These are phyloP conservation scores for Aspergillus bridgeri DNA, from an alignment of 495 filamentous ascomycete genomes.

Conservation along the genomic window DNA sequence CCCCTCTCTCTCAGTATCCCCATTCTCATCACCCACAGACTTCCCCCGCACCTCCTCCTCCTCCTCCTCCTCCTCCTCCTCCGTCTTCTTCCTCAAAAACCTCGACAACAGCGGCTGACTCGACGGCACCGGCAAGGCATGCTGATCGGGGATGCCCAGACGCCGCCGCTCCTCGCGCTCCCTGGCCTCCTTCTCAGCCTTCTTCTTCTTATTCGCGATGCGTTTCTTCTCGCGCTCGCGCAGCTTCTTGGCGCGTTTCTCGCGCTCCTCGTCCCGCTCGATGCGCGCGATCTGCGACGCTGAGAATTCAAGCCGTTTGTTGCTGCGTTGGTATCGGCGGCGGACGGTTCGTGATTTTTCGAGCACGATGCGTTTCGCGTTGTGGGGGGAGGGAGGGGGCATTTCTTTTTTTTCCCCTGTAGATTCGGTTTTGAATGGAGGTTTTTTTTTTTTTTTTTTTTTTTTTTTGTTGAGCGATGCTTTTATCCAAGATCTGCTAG, in stretches of 20 bases:
- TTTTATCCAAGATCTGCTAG: too few species aligned
- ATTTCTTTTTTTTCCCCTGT: background rate
- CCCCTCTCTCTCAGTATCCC: background rate
- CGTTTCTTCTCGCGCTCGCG: conserved; percentile 42
- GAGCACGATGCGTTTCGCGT: conserved; percentile 39
- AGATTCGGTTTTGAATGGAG: too few species aligned
- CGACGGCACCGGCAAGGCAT: conserved; percentile 36
- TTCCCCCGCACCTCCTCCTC: too few species aligned
- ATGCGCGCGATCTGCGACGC: conserved; percentile 40
- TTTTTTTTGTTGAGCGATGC: background rate
- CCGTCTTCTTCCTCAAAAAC: conserved; percentile 32
- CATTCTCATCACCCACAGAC: too few species aligned
- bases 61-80: conserved; percentile 7
- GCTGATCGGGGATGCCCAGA: conserved; percentile 43
- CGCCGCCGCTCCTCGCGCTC: conserved; percentile 41
- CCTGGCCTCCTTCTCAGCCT: conserved; percentile 40
- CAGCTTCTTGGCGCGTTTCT: conserved; percentile 37
- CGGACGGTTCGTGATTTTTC: conserved; percentile 45
- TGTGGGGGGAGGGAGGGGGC: too few species aligned
- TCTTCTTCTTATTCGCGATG: conserved; percentile 42
- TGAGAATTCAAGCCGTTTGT: conserved; percentile 40
- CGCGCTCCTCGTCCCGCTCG: conserved; percentile 44
- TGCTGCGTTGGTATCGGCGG: conserved; percentile 47
- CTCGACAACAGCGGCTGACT: conserved; percentile 47
- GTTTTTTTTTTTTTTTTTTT: too few species aligned